Conservation (phyloP, 345 rosid species). For the Corymbia maculata region DNA sequence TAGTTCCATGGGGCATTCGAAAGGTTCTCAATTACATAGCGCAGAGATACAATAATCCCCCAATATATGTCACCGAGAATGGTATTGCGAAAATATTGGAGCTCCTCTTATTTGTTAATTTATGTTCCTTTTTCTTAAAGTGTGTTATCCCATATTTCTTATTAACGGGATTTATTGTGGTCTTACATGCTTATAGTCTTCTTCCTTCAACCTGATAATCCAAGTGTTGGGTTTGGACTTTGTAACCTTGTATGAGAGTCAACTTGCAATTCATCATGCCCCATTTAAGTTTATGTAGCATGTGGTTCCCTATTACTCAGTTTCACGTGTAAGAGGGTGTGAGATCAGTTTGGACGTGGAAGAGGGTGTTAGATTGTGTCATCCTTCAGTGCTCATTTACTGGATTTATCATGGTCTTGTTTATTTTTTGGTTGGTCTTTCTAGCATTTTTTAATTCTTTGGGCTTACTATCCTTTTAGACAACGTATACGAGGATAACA, state of each 20-base stretch:
- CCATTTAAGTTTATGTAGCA: background rate
- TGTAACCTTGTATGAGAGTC: background rate
- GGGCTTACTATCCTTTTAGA: background rate
- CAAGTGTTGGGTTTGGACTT: background rate
- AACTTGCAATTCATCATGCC: background rate
- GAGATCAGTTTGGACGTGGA: background rate
- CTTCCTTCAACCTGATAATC: background rate
- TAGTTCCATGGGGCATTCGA: conserved; percentile 90
- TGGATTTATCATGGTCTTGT: background rate
- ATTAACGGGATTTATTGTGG: background rate
- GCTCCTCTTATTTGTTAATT: background rate
- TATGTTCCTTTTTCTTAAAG: background rate
- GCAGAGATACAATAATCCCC: conserved; percentile 48
- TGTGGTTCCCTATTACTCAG: background rate
- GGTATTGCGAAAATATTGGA: conserved; percentile 27
- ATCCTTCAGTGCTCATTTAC: background rate
- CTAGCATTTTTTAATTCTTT: background rate
- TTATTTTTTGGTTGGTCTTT: background rate
- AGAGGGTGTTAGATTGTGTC: background rate
- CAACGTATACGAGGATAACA: background rate
- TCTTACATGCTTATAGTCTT: background rate
- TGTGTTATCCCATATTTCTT: background rate
- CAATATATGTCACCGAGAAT: conserved; percentile 67
- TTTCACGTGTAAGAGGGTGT: background rate
- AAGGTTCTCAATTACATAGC: conserved; percentile 61